Percentiles rank a stretch among this genome's conserved stretches.
phyloP scores from a whole-genome alignment of 139 green algal genomes.

The Chlorella vulgaris region DNA sequence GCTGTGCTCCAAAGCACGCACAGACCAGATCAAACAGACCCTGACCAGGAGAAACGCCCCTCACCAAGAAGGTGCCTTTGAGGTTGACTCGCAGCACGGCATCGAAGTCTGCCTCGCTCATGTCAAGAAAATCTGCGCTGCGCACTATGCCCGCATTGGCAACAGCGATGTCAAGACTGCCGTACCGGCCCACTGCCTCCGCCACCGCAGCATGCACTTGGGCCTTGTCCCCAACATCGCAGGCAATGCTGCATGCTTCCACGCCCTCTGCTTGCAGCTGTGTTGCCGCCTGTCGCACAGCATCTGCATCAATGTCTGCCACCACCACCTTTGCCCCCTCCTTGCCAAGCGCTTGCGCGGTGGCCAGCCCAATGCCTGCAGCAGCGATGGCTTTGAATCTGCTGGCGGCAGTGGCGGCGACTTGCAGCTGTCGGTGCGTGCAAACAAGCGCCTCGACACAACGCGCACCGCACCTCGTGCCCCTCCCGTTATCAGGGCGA shows the following conservation, averaged over 20 bases:
- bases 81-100: conserved; percentile 85
- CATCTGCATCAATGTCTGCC: conserved; percentile 66
- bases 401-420: too few species aligned
- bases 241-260: conserved; percentile 40
- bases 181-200: conserved; percentile 60
- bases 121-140: conserved; percentile 79
- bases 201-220: conserved; percentile 67
- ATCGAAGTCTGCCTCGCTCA: conserved; percentile 85
- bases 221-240: conserved; percentile 67
- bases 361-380: conserved; percentile 81
- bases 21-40: too few species aligned
- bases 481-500: conserved; percentile 40
- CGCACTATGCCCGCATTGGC: conserved; percentile 73
- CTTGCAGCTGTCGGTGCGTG: not conserved
- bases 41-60: not conserved
- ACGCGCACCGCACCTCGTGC: conserved; percentile 23
- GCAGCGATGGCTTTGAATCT: too few species aligned
- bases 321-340: conserved; percentile 79
- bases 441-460: not conserved
- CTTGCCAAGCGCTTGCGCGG: conserved; percentile 63
- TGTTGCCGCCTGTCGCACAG: not conserved
- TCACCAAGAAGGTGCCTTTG: conserved; percentile 83
- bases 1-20: too few species aligned
- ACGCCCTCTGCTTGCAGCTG: conserved; percentile 45
- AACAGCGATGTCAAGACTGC: conserved; percentile 65